These are phyloP conservation scores for Phytophthora multivora DNA, from an alignment of 352 stramenopile species.

Conservation along the genomic window DNA sequence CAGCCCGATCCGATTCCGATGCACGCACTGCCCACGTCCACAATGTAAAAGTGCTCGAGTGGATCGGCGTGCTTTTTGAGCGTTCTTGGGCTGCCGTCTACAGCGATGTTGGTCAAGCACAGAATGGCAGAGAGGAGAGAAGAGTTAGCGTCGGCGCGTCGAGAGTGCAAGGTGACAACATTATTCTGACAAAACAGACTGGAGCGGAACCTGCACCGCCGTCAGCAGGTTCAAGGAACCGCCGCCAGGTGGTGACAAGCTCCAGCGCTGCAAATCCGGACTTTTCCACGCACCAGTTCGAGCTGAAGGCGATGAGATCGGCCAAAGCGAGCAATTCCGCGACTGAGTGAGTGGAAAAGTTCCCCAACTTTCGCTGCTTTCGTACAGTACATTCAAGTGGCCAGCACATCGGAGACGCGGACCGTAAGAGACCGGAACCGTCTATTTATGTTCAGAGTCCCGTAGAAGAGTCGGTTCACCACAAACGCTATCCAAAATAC, in stretches of 20 bases:
- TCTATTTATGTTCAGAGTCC: slow-evolving; percentile 13
- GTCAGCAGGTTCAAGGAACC: slow-evolving; percentile 29
- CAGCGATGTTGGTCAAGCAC: slow-evolving; percentile 6
- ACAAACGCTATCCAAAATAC: slow-evolving; percentile 12
- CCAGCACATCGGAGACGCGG: slow-evolving; percentile 5
- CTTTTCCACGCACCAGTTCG: slow-evolving; percentile 7
- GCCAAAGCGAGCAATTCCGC: slow-evolving; percentile 10
- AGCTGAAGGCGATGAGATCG: slow-evolving; percentile 18
- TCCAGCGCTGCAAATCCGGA: slow-evolving; percentile 11
- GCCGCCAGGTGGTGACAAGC: slow-evolving; percentile 7
- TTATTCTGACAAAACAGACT: slow-evolving; percentile 35
- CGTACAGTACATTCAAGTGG: slow-evolving; percentile 7
- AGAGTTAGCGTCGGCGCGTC: not conserved
- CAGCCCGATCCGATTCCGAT: slow-evolving; percentile 7
- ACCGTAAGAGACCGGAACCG: not conserved
- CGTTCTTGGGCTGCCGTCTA: slow-evolving; percentile 12
- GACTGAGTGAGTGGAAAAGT: slow-evolving; percentile 7
- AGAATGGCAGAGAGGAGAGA: not conserved
- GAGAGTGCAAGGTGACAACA: slow-evolving; percentile 15
- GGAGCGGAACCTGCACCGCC: slow-evolving; percentile 10
- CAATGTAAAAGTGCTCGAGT: slow-evolving; percentile 36
- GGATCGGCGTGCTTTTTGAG: slow-evolving; percentile 11
- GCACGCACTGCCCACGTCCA: slow-evolving; percentile 6
- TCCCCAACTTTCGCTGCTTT: too few relatives aligned
- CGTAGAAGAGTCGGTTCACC: slow-evolving; percentile 17